These are phyloP conservation scores for Fusarium torreyae DNA, from an alignment of 2,329 filamentous ascomycete species.

Conservation along the genomic window DNA sequence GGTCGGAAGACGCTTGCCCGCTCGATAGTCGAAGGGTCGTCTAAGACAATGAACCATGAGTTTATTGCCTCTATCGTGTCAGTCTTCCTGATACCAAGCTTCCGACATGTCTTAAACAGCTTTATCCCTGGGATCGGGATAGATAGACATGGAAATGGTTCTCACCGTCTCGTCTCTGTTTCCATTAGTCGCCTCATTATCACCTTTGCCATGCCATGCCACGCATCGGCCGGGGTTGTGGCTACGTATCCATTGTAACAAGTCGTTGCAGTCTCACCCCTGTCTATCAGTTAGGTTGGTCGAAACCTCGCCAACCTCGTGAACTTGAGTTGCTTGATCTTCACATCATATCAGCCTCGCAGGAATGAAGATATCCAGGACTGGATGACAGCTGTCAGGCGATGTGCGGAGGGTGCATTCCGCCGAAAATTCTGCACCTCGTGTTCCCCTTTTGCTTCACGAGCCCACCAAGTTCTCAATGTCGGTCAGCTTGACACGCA, in stretches of 20 bases:
- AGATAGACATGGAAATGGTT: conserved; percentile 10
- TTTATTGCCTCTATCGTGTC: conserved; percentile 29
- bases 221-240: conserved; percentile 20
- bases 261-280: conserved; percentile 22
- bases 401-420: conserved; percentile 42
- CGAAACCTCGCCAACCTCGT: conserved; percentile 42
- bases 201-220: conserved; percentile 33
- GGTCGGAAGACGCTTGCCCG: conserved; percentile 16
- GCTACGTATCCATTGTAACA: conserved; percentile 32
- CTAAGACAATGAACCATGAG: conserved; percentile 23
- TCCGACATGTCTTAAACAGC: conserved; percentile 6
- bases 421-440: conserved; percentile 38
- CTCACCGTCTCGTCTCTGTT: conserved; percentile 35
- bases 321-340: conserved; percentile 19
- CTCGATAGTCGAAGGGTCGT: conserved; percentile 24
- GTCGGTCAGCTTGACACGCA: conserved; percentile 34
- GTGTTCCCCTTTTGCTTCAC: conserved; percentile 23
- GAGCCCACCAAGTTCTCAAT: conserved; percentile 36
- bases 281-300: conserved; percentile 31
- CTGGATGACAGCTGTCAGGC: conserved; percentile 33
- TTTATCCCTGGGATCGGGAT: conserved; percentile 25
- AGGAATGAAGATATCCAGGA: conserved; percentile 34
- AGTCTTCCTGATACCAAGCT: not conserved
- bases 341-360: conserved; percentile 42
- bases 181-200: conserved; percentile 29